Conservation (phyloP, 2,329 filamentous ascomycete species). For the Bimuria novae-zelandiae region DNA sequence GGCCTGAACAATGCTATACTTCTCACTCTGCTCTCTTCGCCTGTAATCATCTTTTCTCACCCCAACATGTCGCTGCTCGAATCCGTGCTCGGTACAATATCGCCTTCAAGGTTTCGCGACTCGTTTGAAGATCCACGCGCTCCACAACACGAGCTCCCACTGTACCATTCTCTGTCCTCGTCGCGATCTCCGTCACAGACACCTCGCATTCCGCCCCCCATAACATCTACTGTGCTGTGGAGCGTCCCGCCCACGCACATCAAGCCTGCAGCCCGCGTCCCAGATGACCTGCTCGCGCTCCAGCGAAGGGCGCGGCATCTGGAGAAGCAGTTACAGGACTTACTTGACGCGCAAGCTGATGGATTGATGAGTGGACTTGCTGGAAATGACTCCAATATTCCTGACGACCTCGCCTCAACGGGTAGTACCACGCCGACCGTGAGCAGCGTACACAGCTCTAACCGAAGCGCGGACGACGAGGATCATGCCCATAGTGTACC, state of each 20-base stretch:
- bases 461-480: constrained; percentile 25
- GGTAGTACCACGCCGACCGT: constrained; percentile 57
- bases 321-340: constrained; percentile 60
- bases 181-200: constrained; percentile 34
- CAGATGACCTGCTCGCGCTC: constrained; percentile 54
- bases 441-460: constrained; percentile 44
- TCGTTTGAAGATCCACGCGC: constrained; percentile 44
- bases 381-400: constrained; percentile 29
- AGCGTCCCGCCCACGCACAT: constrained; percentile 29
- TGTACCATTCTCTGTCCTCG: constrained; percentile 34
- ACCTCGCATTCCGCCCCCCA: constrained; percentile 40
- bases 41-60: not conserved
- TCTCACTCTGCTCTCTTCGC: not conserved
- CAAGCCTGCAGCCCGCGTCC: constrained; percentile 33
- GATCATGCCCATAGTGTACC: constrained; percentile 14
- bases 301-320: constrained; percentile 59
- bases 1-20: constrained; percentile 5
- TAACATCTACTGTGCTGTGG: constrained; percentile 42
- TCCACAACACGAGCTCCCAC: constrained; percentile 40
- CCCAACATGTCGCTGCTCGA: constrained; percentile 40
- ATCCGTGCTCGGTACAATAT: constrained; percentile 43
- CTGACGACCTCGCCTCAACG: constrained; percentile 53
- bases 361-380: constrained; percentile 57
- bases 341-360: constrained; percentile 66
- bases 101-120: constrained; percentile 33